These are phyloP conservation scores for Aspergillus udagawae DNA, from an alignment of 2,329 filamentous ascomycete species.

Conservation along the genomic window DNA sequence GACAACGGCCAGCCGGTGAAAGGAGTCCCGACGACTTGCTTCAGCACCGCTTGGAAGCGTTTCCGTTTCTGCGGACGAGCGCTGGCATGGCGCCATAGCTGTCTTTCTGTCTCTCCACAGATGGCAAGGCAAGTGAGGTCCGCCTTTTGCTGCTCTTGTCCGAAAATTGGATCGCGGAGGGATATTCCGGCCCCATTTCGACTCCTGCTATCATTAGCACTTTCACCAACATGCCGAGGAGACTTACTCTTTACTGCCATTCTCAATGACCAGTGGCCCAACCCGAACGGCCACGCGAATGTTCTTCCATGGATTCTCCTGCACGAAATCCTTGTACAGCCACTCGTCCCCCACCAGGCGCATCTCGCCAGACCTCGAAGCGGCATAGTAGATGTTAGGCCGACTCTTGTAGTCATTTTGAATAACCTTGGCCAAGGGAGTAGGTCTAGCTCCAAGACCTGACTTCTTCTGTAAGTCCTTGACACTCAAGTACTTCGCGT, in stretches of 20 bases:
- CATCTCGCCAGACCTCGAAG: constrained; percentile 4
- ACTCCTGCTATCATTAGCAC: constrained; percentile 4
- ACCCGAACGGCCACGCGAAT: constrained; percentile 40
- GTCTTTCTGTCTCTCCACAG: neutral
- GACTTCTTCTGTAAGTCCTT: neutral
- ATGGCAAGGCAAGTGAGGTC: neutral
- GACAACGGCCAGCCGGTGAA: constrained; percentile 28
- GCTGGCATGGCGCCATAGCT: constrained; percentile 7
- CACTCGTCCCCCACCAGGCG: constrained; percentile 15
- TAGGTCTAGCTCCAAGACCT: neutral
- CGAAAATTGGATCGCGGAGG: constrained; percentile 9
- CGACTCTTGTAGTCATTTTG: neutral
- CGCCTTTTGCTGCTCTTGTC: neutral
- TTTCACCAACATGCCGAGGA: neutral
- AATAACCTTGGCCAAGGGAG: neutral
- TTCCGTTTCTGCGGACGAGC: constrained; percentile 15
- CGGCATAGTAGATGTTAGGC: neutral
- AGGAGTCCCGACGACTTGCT: constrained; percentile 39
- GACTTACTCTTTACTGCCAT: constrained; percentile 36
- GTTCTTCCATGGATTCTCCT: constrained; percentile 36
- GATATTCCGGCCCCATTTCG: constrained; percentile 13
- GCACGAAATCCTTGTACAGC: constrained; percentile 25
- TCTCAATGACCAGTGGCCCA: constrained; percentile 41
- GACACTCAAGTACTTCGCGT: constrained; percentile 6
- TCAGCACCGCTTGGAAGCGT: constrained; percentile 38